phyloP scores from a whole-genome alignment of 139 green algal genomes.

The Coccomyxa sp. region DNA sequence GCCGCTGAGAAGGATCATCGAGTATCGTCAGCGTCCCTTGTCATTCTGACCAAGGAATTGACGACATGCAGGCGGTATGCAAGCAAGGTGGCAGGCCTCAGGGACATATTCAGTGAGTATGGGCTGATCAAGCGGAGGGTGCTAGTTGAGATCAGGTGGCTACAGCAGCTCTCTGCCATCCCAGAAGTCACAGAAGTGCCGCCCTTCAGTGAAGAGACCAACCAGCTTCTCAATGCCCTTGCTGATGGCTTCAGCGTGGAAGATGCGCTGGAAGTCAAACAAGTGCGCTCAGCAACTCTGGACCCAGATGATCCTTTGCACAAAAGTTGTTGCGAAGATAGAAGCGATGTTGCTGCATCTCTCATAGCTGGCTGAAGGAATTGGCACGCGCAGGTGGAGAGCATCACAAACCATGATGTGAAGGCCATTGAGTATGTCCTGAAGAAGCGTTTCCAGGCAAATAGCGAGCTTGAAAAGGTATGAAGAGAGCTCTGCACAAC shows the following conservation, averaged over 20 bases:
- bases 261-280: slow-evolving; percentile 60
- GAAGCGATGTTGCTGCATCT: too few relatives aligned
- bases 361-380: background rate
- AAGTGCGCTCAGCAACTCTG: background rate
- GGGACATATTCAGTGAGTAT: slow-evolving; percentile 93
- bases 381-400: slow-evolving; percentile 74
- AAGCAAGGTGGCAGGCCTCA: slow-evolving; percentile 61
- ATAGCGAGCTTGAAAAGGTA: slow-evolving; percentile 58
- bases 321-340: too few relatives aligned
- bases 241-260: slow-evolving; percentile 61
- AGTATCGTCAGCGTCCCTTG: background rate
- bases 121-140: slow-evolving; percentile 93
- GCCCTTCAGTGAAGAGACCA: slow-evolving; percentile 67
- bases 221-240: slow-evolving; percentile 74
- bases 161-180: slow-evolving; percentile 84
- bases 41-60: background rate
- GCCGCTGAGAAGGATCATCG: background rate
- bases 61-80: slow-evolving; percentile 71
- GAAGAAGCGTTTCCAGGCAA: slow-evolving; percentile 68
- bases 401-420: slow-evolving; percentile 98
- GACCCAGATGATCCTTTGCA: too few relatives aligned
- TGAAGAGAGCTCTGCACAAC: background rate
- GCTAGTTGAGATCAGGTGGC: slow-evolving; percentile 93
- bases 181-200: slow-evolving; percentile 79
- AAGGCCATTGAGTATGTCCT: slow-evolving; percentile 99